Conservation (phyloP, 345 rosid genomes). For the Brassica napus region DNA sequence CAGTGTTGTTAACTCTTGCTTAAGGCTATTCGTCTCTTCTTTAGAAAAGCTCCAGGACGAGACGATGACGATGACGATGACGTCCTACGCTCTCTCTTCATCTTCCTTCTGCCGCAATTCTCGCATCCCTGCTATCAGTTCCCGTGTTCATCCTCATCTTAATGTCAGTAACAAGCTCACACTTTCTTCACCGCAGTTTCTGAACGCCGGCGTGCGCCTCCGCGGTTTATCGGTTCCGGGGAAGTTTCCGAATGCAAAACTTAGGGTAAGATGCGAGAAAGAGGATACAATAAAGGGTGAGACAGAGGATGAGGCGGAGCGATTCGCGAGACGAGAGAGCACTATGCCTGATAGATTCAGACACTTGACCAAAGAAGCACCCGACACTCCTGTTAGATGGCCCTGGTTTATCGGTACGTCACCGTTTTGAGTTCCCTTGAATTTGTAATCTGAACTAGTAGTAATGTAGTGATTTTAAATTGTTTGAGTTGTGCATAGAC, state of each 20-base stretch:
- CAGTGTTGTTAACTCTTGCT: neutral
- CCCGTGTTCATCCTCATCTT: neutral
- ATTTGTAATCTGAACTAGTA: neutral
- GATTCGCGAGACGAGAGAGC: constrained; percentile 63
- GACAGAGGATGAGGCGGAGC: constrained; percentile 52
- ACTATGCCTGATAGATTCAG: constrained; percentile 90
- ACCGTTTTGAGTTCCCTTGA: neutral
- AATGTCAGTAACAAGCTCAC: neutral
- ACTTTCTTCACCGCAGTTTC: constrained; percentile 7
- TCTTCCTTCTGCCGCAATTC: constrained; percentile 18
- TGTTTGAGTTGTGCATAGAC: neutral
- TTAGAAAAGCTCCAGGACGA: constrained; percentile 5
- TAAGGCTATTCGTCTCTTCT: neutral
- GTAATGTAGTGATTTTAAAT: neutral
- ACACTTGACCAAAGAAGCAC: constrained; percentile 80
- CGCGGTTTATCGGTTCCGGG: constrained; percentile 23
- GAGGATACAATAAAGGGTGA: constrained; percentile 20
- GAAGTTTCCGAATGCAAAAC: constrained; percentile 23
- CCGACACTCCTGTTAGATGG: constrained; percentile 69
- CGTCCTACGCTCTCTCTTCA: constrained; percentile 33
- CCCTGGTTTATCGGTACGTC: constrained; percentile 84
- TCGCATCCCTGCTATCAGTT: neutral
- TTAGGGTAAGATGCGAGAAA: constrained; percentile 45
- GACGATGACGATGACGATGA: constrained; percentile 34
- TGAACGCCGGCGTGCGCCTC: constrained; percentile 6